Conservation (phyloP, 2,329 filamentous ascomycete species). For the Blastomyces parvus region DNA sequence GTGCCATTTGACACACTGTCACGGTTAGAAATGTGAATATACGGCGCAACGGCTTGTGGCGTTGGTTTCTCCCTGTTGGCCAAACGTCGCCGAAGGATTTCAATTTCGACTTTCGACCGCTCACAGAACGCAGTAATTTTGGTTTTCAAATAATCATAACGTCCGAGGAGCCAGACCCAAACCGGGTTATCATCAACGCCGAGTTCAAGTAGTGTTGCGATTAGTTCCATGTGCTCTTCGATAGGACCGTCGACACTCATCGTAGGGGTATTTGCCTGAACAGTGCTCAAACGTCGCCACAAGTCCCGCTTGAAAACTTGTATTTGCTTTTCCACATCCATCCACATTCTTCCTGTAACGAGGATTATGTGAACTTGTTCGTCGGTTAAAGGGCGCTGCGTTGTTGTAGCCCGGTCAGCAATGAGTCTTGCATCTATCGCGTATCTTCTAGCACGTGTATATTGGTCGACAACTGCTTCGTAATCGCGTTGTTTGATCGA, state of each 20-base stretch:
- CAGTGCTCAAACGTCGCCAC: conserved; percentile 68
- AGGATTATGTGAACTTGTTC: conserved; percentile 76
- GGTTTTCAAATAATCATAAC: conserved; percentile 78
- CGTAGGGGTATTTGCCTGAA: conserved; percentile 49
- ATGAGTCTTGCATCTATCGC: conserved; percentile 67
- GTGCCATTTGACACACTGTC: conserved; percentile 54
- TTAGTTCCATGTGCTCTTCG: conserved; percentile 87
- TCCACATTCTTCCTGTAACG: conserved; percentile 87
- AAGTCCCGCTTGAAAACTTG: conserved; percentile 78
- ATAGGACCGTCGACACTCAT: conserved; percentile 45
- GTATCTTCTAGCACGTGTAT: conserved; percentile 70
- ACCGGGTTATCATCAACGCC: conserved; percentile 95
- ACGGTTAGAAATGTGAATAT: conserved; percentile 64
- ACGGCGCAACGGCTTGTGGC: conserved; percentile 58
- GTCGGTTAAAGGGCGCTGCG: conserved; percentile 55
- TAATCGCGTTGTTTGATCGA: conserved; percentile 88
- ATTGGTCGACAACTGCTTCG: conserved; percentile 77
- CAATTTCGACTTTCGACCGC: conserved; percentile 82
- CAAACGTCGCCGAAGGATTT: conserved; percentile 74
- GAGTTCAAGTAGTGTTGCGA: conserved; percentile 78
- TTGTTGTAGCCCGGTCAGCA: conserved; percentile 47
- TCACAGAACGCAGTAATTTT: conserved; percentile 75
- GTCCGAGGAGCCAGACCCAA: conserved; percentile 86
- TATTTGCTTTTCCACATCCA: conserved; percentile 81
- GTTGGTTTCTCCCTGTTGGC: conserved; percentile 64